Evolutionary conservation across 768 basidiomycete genomes (phyloP).

Genomic region (Tulasnella calospora): DNA sequence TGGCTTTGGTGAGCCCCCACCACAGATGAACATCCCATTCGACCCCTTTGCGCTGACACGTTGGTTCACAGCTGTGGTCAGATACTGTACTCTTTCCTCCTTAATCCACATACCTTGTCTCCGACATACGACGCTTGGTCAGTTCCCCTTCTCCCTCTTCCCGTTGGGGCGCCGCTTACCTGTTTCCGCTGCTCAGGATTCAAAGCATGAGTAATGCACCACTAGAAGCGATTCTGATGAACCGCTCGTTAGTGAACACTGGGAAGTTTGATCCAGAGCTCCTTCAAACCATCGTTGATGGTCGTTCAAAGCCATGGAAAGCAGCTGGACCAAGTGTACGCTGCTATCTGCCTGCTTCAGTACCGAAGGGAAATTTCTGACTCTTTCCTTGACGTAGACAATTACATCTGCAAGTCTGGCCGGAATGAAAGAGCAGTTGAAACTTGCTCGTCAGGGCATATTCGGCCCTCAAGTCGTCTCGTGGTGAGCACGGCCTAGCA

Average conservation of each 20-base stretch:
- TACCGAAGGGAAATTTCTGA: background rate
- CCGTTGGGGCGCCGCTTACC: background rate
- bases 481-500: background rate
- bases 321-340: slow-evolving; percentile 5
- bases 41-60: background rate
- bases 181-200: background rate
- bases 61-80: slow-evolving; percentile 59
- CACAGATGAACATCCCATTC: no score
- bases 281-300: slow-evolving; percentile 26
- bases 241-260: slow-evolving; percentile 55
- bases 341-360: background rate
- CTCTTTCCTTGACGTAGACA: background rate
- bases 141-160: slow-evolving; percentile 28
- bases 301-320: slow-evolving; percentile 46
- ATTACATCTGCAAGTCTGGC: slow-evolving; percentile 16
- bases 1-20: slow-evolving; percentile 52
- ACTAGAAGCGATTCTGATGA: slow-evolving; percentile 46
- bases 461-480: slow-evolving; percentile 17
- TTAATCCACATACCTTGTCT: slow-evolving; percentile 81
- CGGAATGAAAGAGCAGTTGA: background rate
- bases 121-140: slow-evolving; percentile 70
- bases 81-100: slow-evolving; percentile 73
- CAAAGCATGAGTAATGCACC: slow-evolving; percentile 25
- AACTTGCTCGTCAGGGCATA: slow-evolving; percentile 1
- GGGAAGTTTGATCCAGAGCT: slow-evolving; percentile 47